phyloP scores from a whole-genome alignment of 805 yeast genomes.

The Wickerhamomyces chambardii region DNA sequence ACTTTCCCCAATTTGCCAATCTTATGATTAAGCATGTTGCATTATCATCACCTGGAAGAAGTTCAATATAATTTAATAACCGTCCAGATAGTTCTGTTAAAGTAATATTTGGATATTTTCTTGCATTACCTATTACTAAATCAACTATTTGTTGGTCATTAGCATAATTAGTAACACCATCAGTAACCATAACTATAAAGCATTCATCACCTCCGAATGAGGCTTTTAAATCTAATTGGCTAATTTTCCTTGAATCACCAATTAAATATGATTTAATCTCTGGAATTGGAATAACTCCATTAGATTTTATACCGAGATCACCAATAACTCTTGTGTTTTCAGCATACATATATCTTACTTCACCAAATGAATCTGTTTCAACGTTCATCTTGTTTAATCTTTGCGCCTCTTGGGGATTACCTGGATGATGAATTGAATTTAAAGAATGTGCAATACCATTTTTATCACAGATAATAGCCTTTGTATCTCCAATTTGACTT shows the following conservation, averaged over 20 bases:
- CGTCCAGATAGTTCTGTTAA: constrained; percentile 86
- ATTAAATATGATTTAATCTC: constrained; percentile 64
- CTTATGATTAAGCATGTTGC: constrained; percentile 86
- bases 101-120: constrained; percentile 51
- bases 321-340: constrained; percentile 96
- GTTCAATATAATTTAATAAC: constrained; percentile 74
- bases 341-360: constrained; percentile 66
- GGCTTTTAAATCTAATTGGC: background rate
- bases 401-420: constrained; percentile 67
- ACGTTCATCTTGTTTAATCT: constrained; percentile 59
- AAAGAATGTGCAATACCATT: constrained; percentile 73
- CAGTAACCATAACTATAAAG: constrained; percentile 74
- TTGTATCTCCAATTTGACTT: constrained; percentile 91
- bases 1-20: constrained; percentile 86
- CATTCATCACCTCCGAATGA: constrained; percentile 72
- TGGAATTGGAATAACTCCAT: constrained; percentile 90
- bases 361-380: constrained; percentile 88
- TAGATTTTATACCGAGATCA: constrained; percentile 68
- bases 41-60: constrained; percentile 88
- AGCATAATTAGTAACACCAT: constrained; percentile 77
- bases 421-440: constrained; percentile 81
- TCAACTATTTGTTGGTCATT: constrained; percentile 92
- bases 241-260: constrained; percentile 37
- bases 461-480: constrained; percentile 77
- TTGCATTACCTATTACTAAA: constrained; percentile 61